Conservation (phyloP, 129 eudicot genomes). For the Flaveria brownii region DNA sequence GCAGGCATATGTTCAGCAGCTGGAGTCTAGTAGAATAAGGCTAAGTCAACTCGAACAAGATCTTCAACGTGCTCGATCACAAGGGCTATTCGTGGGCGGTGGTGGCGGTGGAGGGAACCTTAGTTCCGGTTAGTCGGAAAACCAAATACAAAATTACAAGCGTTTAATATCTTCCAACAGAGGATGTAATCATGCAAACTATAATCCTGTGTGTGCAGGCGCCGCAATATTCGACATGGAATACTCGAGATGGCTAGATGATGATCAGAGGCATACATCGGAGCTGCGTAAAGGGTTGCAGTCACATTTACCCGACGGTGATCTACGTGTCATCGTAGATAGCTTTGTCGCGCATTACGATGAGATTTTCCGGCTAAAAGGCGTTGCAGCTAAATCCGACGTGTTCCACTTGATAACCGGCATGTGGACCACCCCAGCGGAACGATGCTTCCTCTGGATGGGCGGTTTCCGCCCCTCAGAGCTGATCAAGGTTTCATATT, state of each 20-base stretch:
- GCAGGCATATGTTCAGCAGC: constrained; percentile 94
- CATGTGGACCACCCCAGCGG: constrained; percentile 99
- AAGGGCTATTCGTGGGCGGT: constrained; percentile 80
- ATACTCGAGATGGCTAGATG: constrained; percentile 93
- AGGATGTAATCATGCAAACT: not conserved
- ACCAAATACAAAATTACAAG: not conserved
- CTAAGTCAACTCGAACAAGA: constrained; percentile 92
- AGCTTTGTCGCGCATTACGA: constrained; percentile 83
- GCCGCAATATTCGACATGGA: constrained; percentile 97
- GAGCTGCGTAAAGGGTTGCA: constrained; percentile 84
- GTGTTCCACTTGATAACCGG: constrained; percentile 89
- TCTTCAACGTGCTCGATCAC: constrained; percentile 82
- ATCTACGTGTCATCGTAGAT: constrained; percentile 72
- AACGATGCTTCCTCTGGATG: constrained; percentile 83
- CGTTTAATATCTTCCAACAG: not conserved
- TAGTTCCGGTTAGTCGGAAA: constrained; percentile 59
- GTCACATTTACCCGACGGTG: constrained; percentile 75
- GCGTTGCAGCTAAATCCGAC: constrained; percentile 81
- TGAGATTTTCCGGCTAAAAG: constrained; percentile 74
- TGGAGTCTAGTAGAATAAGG: constrained; percentile 82
- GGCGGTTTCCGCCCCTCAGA: constrained; percentile 74
- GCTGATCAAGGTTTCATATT: constrained; percentile 51
- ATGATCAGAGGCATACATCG: constrained; percentile 72
- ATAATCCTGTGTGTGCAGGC: constrained; percentile 47
- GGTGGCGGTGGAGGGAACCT: constrained; percentile 56